Evolutionary conservation across 352 stramenopile genomes (phyloP).

Genomic region (Phytopythium montanum): DNA sequence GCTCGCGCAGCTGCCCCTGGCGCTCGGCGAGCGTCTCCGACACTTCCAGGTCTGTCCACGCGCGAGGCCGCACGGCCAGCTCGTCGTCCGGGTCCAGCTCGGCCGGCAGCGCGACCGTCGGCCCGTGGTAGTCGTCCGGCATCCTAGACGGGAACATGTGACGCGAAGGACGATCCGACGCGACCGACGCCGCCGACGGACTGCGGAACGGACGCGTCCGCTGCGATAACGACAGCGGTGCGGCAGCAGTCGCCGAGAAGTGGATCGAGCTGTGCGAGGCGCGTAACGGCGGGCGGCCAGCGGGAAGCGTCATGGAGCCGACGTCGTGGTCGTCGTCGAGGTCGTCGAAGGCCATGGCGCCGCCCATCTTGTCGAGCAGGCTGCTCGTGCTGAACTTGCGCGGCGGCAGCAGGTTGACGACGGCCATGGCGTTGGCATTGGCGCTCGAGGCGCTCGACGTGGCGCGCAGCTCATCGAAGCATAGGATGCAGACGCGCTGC

Average conservation of each 20-base stretch:
- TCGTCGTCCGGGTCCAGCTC: conserved; percentile 32
- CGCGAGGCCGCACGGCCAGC: conserved; percentile 37
- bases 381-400: conserved; percentile 21
- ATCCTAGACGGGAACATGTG: conserved; percentile 2
- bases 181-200: conserved; percentile 14
- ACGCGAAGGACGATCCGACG: conserved; percentile 1
- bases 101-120: conserved; percentile 11
- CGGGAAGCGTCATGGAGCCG: conserved; percentile 19
- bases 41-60: conserved; percentile 62
- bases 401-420: conserved; percentile 67
- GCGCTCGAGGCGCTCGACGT: not conserved
- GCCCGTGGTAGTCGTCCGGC: conserved; percentile 3
- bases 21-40: conserved; percentile 49
- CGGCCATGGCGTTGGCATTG: conserved; percentile 53
- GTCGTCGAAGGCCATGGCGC: not conserved
- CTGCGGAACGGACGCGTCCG: conserved; percentile 23
- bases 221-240: conserved; percentile 15
- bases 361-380: conserved; percentile 1
- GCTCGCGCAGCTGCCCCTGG: conserved; percentile 66
- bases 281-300: conserved; percentile 23
- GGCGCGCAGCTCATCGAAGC: conserved; percentile 73
- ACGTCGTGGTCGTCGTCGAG: conserved; percentile 7
- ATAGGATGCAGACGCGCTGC: conserved; percentile 78
- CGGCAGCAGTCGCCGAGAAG: conserved; percentile 27
- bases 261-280: conserved; percentile 33